Conservation (phyloP, 1,284 basidiomycete genomes). For the Neonothopanus nambi region DNA sequence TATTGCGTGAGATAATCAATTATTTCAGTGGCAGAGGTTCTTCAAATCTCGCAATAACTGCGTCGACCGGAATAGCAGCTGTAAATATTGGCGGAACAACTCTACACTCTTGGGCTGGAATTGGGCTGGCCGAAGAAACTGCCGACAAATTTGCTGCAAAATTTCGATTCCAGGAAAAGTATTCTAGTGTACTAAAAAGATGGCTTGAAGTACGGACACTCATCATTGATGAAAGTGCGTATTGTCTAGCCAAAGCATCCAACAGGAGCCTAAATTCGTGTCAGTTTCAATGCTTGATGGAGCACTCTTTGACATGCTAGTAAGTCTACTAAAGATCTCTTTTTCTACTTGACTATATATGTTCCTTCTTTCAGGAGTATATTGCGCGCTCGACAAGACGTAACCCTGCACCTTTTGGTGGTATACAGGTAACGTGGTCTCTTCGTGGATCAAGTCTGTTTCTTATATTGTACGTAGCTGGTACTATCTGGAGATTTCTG, state of each 20-base stretch:
- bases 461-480: slow-evolving; percentile 42
- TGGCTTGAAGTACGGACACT: slow-evolving; percentile 80
- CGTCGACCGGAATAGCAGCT: slow-evolving; percentile 90
- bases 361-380: slow-evolving; percentile 29
- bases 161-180: slow-evolving; percentile 52
- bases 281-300: slow-evolving; percentile 94
- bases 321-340: slow-evolving; percentile 21
- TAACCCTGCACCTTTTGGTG: slow-evolving; percentile 75
- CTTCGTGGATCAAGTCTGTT: background rate
- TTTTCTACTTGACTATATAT: background rate
- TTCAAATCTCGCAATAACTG: slow-evolving; percentile 81
- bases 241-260: background rate
- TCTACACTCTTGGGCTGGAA: slow-evolving; percentile 88
- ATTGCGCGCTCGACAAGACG: slow-evolving; percentile 68
- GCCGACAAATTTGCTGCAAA: slow-evolving; percentile 59
- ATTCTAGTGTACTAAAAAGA: slow-evolving; percentile 63
- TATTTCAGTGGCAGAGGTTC: slow-evolving; percentile 47
- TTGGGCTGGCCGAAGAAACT: slow-evolving; percentile 76
- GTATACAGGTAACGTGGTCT: slow-evolving; percentile 69
- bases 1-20: slow-evolving; percentile 84
- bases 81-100: slow-evolving; percentile 91
- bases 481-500: slow-evolving; percentile 91
- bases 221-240: slow-evolving; percentile 87
- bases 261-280: background rate
- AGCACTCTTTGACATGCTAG: slow-evolving; percentile 83